These are phyloP conservation scores for Fomitopsis betulina DNA, from an alignment of 1,284 basidiomycete genomes.

Conservation along the genomic window DNA sequence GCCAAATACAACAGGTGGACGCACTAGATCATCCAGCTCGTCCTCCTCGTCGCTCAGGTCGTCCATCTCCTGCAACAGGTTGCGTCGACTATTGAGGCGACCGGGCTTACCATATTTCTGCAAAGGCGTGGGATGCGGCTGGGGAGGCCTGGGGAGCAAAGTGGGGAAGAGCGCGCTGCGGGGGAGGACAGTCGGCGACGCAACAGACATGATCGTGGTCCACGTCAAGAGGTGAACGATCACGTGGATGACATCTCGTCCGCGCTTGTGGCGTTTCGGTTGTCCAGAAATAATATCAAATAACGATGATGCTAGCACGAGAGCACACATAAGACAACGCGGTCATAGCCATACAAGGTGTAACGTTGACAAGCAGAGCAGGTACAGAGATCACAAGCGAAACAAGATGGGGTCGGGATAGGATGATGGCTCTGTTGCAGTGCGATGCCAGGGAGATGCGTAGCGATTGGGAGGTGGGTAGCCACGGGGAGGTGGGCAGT, in stretches of 20 bases:
- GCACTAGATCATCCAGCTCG: conserved; percentile 67
- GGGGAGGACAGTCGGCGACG: conserved; percentile 65
- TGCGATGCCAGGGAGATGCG: too few relatives aligned
- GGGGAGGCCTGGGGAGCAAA: conserved; percentile 61
- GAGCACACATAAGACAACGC: too few relatives aligned
- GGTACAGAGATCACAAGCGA: too few relatives aligned
- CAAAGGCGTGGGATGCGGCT: conserved; percentile 60
- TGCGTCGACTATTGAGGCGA: conserved; percentile 56
- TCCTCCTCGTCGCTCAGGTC: conserved; percentile 83
- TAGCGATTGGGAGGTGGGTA: too few relatives aligned
- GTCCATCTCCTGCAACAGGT: conserved; percentile 76
- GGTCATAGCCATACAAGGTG: too few relatives aligned
- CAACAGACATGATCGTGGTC: conserved; percentile 41
- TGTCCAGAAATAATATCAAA: too few relatives aligned
- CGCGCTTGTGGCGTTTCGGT: too few relatives aligned
- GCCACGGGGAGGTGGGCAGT: too few relatives aligned
- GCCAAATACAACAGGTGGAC: conserved; percentile 1
- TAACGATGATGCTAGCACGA: too few relatives aligned
- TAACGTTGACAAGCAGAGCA: too few relatives aligned
- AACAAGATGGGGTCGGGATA: too few relatives aligned
- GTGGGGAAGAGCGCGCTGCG: conserved; percentile 55
- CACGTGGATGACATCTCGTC: not conserved
- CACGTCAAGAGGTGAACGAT: not conserved
- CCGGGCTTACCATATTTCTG: conserved; percentile 44
- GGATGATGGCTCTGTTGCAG: too few relatives aligned